Conservation (phyloP, 139 green algal genomes). For the Deuterostichococcus epilithicus region DNA sequence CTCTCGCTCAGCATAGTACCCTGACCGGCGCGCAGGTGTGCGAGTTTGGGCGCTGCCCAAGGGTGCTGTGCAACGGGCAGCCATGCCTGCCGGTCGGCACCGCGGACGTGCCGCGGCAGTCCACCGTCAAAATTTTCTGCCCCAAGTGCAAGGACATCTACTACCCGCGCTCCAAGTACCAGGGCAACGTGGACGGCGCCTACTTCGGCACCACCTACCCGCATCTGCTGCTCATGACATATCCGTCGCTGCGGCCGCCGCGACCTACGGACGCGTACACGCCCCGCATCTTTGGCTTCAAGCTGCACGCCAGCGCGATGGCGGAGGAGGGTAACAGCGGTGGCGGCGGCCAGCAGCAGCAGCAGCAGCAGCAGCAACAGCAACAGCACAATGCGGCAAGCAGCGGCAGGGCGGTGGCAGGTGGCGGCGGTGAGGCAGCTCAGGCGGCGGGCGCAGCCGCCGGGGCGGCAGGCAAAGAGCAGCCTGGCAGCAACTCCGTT, state of each 20-base stretch:
- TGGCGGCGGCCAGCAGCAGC: neutral
- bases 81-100: conserved; percentile 87
- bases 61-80: conserved; percentile 86
- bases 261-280: conserved; percentile 65
- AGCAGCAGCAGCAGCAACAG: neutral
- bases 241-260: conserved; percentile 64
- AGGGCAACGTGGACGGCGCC: conserved; percentile 79
- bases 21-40: conserved; percentile 29
- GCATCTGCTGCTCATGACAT: conserved; percentile 94
- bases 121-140: conserved; percentile 90
- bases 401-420: too few species aligned
- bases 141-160: conserved; percentile 92
- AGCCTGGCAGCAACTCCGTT: too few species aligned
- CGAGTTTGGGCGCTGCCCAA: conserved; percentile 90
- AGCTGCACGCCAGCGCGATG: conserved; percentile 59
- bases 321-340: neutral
- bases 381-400: neutral
- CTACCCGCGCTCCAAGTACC: conserved; percentile 86
- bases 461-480: too few species aligned
- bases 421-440: too few species aligned
- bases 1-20: too few species aligned
- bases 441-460: too few species aligned
- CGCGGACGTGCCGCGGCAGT: conserved; percentile 80
- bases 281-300: conserved; percentile 95
- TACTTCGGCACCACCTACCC: conserved; percentile 97